phyloP scores from a whole-genome alignment of 2,329 filamentous ascomycete species.

The Arthroderma sp. region DNA sequence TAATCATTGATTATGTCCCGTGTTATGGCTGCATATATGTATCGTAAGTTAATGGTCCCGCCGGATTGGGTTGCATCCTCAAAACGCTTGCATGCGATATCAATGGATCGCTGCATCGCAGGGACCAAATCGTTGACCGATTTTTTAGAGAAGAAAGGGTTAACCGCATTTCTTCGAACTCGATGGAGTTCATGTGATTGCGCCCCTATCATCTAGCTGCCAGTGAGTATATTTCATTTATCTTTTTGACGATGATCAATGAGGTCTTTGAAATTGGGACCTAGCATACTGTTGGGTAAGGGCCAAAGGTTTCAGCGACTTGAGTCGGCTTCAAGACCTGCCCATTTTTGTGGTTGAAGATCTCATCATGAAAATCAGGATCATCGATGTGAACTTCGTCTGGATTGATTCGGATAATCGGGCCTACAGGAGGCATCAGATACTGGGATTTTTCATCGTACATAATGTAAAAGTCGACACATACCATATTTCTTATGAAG shows the following conservation, averaged over 20 bases:
- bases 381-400: conserved; percentile 13
- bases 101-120: conserved; percentile 9
- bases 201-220: conserved; percentile 13
- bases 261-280: background rate
- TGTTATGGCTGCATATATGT: too few species aligned
- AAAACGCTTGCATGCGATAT: conserved; percentile 7
- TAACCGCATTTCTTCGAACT: conserved; percentile 13
- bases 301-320: too few species aligned
- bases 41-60: background rate
- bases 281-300: too few species aligned
- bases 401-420: conserved; percentile 14
- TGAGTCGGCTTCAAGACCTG: too few species aligned
- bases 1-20: too few species aligned
- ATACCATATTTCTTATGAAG: conserved; percentile 16
- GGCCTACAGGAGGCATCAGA: conserved; percentile 4
- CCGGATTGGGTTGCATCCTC: background rate
- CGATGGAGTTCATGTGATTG: conserved; percentile 14
- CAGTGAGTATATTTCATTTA: conserved; percentile 10
- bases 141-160: conserved; percentile 14
- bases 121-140: conserved; percentile 11
- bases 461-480: too few species aligned
- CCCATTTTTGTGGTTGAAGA: conserved; percentile 2
- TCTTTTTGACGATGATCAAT: too few species aligned
- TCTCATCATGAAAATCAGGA: conserved; percentile 10
- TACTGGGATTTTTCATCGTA: too few species aligned